Evolutionary conservation across 1,139 yeast species (phyloP).

Genomic region (Nakaseomyces sp.): DNA sequence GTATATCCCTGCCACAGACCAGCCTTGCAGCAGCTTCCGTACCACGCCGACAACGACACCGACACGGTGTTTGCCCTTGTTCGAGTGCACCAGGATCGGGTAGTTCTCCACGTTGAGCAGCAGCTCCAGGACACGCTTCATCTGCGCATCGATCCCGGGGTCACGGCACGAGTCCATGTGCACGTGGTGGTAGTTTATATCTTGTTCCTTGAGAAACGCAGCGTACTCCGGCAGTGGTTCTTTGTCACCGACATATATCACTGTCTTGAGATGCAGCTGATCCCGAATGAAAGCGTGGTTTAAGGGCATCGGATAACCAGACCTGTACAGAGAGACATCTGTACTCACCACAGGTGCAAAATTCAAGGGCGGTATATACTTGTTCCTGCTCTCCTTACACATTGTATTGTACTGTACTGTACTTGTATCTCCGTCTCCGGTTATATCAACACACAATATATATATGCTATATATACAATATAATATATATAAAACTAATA

Average conservation of each 20-base stretch:
- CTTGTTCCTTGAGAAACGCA: conserved; percentile 50
- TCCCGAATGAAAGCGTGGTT: conserved; percentile 65
- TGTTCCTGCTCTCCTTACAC: conserved; percentile 8
- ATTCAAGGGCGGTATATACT: conserved; percentile 79
- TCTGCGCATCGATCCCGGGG: conserved; percentile 54
- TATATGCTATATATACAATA: no score
- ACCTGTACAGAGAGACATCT: conserved; percentile 77
- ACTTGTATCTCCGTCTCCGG: no score
- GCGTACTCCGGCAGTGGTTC: conserved; percentile 52
- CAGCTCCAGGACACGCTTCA: conserved; percentile 53
- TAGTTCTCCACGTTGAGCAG: conserved; percentile 64
- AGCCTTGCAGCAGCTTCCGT: conserved; percentile 77
- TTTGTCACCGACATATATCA: conserved; percentile 76
- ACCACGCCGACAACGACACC: conserved; percentile 86
- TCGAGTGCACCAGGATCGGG: conserved; percentile 83
- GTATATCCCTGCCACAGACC: conserved; percentile 88
- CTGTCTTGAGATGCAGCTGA: conserved; percentile 63
- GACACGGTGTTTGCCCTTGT: conserved; percentile 90
- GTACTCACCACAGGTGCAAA: conserved; percentile 58
- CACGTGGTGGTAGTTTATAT: conserved; percentile 52
- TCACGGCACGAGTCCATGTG: conserved; percentile 67
- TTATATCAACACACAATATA: no score
- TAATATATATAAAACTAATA: no score
- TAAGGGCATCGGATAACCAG: conserved; percentile 87
- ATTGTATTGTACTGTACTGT: not conserved